Percentiles rank a stretch among this genome's conserved stretches.
Evolutionary conservation across 768 basidiomycete species (phyloP).

Genomic region (Lactifluus echinatus): DNA sequence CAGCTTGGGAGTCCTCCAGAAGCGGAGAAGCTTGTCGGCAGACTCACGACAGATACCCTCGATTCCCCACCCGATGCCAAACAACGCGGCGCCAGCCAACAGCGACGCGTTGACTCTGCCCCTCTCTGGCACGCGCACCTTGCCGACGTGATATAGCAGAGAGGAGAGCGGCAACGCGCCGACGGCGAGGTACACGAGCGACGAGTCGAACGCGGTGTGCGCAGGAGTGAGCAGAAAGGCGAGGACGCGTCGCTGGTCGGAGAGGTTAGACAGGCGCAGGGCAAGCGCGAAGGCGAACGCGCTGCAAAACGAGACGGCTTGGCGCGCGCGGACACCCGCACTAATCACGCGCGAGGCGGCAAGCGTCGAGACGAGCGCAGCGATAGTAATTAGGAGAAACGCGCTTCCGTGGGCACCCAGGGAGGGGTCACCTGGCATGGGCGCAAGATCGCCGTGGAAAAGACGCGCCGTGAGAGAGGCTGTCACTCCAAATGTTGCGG

Average conservation of each 20-base stretch:
- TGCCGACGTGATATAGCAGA: slow-evolving; percentile 36
- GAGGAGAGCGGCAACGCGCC: slow-evolving; percentile 42
- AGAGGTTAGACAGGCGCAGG: slow-evolving; percentile 45
- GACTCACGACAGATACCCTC: slow-evolving; percentile 54
- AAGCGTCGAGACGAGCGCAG: slow-evolving; percentile 17
- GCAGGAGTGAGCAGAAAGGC: slow-evolving; percentile 45
- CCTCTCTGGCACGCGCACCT: slow-evolving; percentile 33
- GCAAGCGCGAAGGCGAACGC: slow-evolving; percentile 45
- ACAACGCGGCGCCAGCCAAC: slow-evolving; percentile 43
- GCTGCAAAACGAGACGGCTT: slow-evolving; percentile 32
- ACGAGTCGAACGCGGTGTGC: slow-evolving; percentile 45
- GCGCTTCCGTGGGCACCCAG: slow-evolving; percentile 23
- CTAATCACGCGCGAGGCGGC: slow-evolving; percentile 1
- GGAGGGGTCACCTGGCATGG: slow-evolving; percentile 20
- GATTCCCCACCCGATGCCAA: slow-evolving; percentile 57
- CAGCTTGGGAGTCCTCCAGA: not conserved
- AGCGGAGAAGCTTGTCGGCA: not conserved
- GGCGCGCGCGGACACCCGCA: slow-evolving; percentile 4
- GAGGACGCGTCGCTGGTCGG: slow-evolving; percentile 40
- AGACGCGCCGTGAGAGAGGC: slow-evolving; percentile 39
- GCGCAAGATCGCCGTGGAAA: slow-evolving; percentile 28
- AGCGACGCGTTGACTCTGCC: slow-evolving; percentile 38
- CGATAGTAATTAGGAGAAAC: slow-evolving; percentile 26
- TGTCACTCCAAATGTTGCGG: slow-evolving; percentile 42
- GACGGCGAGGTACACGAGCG: slow-evolving; percentile 44